Conservation (phyloP, 1,284 basidiomycete species). For the Malassezia cuniculi region DNA sequence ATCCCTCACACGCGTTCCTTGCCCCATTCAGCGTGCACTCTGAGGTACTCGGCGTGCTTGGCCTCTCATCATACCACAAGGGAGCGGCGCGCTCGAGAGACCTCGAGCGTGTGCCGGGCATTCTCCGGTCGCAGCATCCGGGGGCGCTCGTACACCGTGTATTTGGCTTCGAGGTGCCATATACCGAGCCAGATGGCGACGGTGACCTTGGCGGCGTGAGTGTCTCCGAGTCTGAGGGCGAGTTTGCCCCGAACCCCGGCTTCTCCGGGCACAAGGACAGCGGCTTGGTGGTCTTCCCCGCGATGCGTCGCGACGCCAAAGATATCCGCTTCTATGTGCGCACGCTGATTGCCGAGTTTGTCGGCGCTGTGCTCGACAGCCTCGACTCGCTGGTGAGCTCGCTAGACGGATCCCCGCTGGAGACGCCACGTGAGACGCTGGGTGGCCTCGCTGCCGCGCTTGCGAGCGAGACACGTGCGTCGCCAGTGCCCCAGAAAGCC, state of each 20-base stretch:
- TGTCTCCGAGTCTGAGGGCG: background rate
- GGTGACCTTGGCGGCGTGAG: constrained; percentile 6
- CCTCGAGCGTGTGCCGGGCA: constrained; percentile 21
- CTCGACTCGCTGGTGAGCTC: constrained; percentile 25
- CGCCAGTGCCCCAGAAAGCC: constrained; percentile 5
- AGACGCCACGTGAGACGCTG: constrained; percentile 42
- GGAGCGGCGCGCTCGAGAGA: constrained; percentile 11
- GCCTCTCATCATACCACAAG: constrained; percentile 20
- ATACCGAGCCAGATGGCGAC: background rate
- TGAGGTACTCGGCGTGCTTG: constrained; percentile 38
- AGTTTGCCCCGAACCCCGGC: constrained; percentile 11
- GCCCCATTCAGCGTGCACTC: constrained; percentile 38
- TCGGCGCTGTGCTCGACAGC: constrained; percentile 31
- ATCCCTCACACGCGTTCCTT: constrained; percentile 35
- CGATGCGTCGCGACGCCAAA: constrained; percentile 35
- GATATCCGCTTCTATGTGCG: constrained; percentile 41
- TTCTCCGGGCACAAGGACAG: constrained; percentile 23
- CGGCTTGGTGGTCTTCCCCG: constrained; percentile 39
- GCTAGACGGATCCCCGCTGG: constrained; percentile 32
- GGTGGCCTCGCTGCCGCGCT: constrained; percentile 19
- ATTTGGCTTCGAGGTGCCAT: constrained; percentile 29
- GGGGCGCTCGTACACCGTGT: constrained; percentile 36
- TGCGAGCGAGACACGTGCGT: constrained; percentile 5
- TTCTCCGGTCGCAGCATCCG: constrained; percentile 29
- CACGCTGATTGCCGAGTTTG: constrained; percentile 31